Evolutionary conservation across 164 flowering plant genomes (phyloP).

Genomic region (Annona squamosa): DNA sequence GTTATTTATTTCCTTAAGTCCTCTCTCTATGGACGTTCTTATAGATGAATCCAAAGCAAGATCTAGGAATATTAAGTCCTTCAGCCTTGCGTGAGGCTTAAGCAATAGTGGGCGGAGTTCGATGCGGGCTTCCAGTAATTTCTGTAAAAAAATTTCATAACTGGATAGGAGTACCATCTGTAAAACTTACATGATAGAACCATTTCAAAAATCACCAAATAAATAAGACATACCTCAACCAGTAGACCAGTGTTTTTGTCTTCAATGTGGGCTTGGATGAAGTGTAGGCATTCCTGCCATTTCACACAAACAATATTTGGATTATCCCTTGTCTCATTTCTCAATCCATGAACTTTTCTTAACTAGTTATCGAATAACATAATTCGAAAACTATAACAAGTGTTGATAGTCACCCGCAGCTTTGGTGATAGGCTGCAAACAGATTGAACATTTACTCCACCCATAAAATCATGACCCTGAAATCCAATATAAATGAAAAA

Average conservation of each 20-base stretch:
- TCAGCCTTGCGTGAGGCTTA: conserved; percentile 22
- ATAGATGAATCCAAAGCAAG: conserved; percentile 28
- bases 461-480: conserved; percentile 22
- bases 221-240: conserved; percentile 22
- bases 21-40: conserved; percentile 24
- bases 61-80: conserved; percentile 26
- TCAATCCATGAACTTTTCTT: background rate
- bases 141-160: conserved; percentile 8
- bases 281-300: conserved; percentile 22
- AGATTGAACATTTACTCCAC: conserved; percentile 12
- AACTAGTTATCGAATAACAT: background rate
- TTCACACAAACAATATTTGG: background rate
- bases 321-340: background rate
- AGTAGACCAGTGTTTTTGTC: conserved; percentile 19
- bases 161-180: background rate
- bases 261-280: conserved; percentile 21
- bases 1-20: conserved; percentile 16
- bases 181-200: background rate
- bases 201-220: background rate
- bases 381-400: background rate
- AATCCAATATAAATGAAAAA: background rate
- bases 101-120: conserved; percentile 21
- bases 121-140: conserved; percentile 23
- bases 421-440: conserved; percentile 14
- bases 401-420: conserved; percentile 15